Base-by-base conservation (phyloP, 106 monocot genomes). In the Cymbidium sinense region DNA sequence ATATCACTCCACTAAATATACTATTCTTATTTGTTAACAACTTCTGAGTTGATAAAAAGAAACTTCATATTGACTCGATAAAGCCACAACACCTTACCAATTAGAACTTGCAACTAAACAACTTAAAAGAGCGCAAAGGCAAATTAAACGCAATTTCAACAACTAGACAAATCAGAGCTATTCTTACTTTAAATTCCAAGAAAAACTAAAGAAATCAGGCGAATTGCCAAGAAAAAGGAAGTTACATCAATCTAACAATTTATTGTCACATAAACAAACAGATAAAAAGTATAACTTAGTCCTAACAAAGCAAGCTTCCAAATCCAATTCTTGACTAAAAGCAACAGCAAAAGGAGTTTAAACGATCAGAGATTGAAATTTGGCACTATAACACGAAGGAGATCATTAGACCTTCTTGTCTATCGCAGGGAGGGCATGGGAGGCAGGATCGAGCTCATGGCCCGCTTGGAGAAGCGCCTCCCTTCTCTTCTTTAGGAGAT, bases 401-500 rank as follows among this genome's bases (percentile, higher is more conserved):
- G 50, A 28, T 2, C 37, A 34, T 2, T 18, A 31, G 6, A 50
- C 75, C 61, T 34, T 35, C 34, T n/a, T 37, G 9, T 7, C 36
- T 2, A n/a, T 30, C 50, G 29, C 51, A 15, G 29, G 23, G 11
- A 39, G 43, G 58, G 55, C 47, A 47, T 47, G 47, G 47, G 47
- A 30, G 28, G 31, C 36, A 21, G 27, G 36, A 21, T 9, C 17
- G 36, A 34, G 29, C 71, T 5, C 10, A 50, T 70, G 69, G 0
- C 70, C 43, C 11, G 64, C 23, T 28, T n/a, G 64, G 20, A 79
- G 41, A 35, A 70, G 34, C 11, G 23, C 81, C 70, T 84, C 84
- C n/a, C 78, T 50, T 19, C 85, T 78, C 82, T 86, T 86, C 72
- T 82, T 86, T n/a, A 73, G 69, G 44, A 86, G 86, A 69, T 41